Percentiles rank a stretch among this genome's conserved stretches.
Evolutionary conservation across 1,284 basidiomycete species (phyloP).

Genomic region (Fomitopsis pinicola): DNA sequence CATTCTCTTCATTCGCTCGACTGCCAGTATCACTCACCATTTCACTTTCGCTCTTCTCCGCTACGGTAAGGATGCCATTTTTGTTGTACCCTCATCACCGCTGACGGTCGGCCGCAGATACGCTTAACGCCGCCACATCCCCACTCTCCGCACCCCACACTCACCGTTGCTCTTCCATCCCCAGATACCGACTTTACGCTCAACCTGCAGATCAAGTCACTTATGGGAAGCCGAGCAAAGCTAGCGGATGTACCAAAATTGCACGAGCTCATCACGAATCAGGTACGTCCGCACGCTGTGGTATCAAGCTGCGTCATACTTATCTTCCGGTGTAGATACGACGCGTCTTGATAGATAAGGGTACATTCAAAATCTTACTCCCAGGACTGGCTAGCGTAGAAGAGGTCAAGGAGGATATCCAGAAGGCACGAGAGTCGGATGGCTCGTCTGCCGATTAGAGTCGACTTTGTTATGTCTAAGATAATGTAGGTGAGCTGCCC

Average conservation of each 20-base stretch:
- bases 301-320: not conserved
- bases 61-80: conserved; percentile 41
- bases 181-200: conserved; percentile 43
- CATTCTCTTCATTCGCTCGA: conserved; percentile 72
- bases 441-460: not conserved
- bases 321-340: conserved; percentile 22
- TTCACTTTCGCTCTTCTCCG: conserved; percentile 72
- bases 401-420: conserved; percentile 40
- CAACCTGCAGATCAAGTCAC: conserved; percentile 68
- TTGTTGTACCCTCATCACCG: not conserved
- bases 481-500: not conserved
- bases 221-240: conserved; percentile 81
- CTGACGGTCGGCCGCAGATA: conserved; percentile 20
- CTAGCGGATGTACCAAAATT: conserved; percentile 80
- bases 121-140: conserved; percentile 31
- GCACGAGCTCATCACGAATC: conserved; percentile 76
- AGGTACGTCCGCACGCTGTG: conserved; percentile 44
- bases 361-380: conserved; percentile 64
- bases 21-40: conserved; percentile 77
- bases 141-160: conserved; percentile 32
- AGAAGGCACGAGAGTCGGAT: conserved; percentile 27
- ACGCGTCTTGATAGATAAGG: conserved; percentile 49
- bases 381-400: conserved; percentile 54
- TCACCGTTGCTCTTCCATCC: conserved; percentile 57
- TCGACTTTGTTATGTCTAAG: not conserved